A percentile compares a stretch with the other conserved stretches of the same genome.
Conservation (phyloP, 2,329 filamentous ascomycete genomes). For the Phialophora verrucosa region DNA sequence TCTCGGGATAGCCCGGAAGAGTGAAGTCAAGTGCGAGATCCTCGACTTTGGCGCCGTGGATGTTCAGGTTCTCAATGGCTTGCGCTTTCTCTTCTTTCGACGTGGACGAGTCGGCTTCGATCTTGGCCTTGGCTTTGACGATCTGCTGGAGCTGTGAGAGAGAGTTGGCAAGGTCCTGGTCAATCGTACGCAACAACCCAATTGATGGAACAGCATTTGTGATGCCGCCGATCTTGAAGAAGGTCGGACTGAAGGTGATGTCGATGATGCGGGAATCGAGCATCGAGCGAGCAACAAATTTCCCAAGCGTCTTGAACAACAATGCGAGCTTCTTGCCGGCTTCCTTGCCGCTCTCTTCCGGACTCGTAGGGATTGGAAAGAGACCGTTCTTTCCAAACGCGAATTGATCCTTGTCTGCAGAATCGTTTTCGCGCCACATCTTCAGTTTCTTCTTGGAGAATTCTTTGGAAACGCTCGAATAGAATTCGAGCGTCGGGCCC, state of each 20-base stretch:
- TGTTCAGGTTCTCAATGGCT: constrained; percentile 70
- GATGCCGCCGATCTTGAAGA: constrained; percentile 89
- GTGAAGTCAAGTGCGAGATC: constrained; percentile 94
- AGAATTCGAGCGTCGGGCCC: constrained; percentile 95
- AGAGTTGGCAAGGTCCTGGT: constrained; percentile 82
- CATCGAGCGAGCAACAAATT: constrained; percentile 98
- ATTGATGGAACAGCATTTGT: constrained; percentile 77
- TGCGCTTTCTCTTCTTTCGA: constrained; percentile 72
- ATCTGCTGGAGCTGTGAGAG: constrained; percentile 88
- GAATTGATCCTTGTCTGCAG: constrained; percentile 65
- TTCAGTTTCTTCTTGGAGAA: constrained; percentile 97
- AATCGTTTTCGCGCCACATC: constrained; percentile 93
- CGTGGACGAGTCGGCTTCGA: constrained; percentile 73
- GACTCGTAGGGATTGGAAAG: constrained; percentile 89
- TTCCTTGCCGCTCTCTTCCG: constrained; percentile 73
- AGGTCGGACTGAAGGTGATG: constrained; percentile 94
- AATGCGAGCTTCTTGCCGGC: constrained; percentile 87
- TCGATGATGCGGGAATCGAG: constrained; percentile 98
- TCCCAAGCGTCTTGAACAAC: constrained; percentile 90
- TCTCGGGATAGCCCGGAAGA: constrained; percentile 83
- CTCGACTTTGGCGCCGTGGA: constrained; percentile 80
- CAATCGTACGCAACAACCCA: constrained; percentile 86
- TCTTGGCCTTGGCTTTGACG: constrained; percentile 77
- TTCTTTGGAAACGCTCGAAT: constrained; percentile 94
- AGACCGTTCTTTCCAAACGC: constrained; percentile 83